Evolutionary conservation across 106 monocot genomes (phyloP).

Genomic region (Dactylorhiza incarnata): DNA sequence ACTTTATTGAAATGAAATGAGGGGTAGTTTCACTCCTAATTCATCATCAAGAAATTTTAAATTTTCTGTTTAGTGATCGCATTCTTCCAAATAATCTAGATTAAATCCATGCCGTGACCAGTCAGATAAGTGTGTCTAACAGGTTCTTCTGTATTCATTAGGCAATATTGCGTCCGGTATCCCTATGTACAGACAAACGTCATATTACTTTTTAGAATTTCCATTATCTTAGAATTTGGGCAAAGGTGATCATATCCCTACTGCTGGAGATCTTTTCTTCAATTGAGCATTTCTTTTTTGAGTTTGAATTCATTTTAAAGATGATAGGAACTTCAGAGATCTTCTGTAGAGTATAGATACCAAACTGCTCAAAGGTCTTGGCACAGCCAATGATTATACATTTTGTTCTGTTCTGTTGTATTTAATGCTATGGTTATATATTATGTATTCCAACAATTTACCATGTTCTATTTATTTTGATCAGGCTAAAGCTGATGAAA

Average conservation of each 20-base stretch:
- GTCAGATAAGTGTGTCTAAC: neutral
- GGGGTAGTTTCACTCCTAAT: no score
- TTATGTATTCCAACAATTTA: neutral
- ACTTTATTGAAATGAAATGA: neutral
- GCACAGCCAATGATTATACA: neutral
- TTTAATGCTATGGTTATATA: neutral
- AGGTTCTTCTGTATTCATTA: neutral
- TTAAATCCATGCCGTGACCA: neutral
- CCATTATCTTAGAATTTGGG: neutral
- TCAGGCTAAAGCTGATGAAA: conserved; percentile 97
- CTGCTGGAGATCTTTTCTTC: neutral
- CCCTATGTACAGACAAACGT: neutral
- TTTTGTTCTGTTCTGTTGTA: conserved; percentile 5
- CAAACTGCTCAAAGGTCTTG: neutral
- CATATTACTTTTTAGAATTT: neutral
- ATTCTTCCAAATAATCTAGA: neutral
- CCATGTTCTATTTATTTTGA: neutral
- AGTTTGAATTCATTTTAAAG: neutral
- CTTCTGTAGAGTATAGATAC: neutral
- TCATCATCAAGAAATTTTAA: no score
- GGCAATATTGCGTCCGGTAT: neutral
- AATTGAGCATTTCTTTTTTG: neutral
- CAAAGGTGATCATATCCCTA: neutral
- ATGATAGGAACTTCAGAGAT: neutral
- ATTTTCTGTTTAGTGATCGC: neutral